Evolutionary conservation across 495 filamentous ascomycete species (phyloP).

Genomic region (Penicillium nucicola): DNA sequence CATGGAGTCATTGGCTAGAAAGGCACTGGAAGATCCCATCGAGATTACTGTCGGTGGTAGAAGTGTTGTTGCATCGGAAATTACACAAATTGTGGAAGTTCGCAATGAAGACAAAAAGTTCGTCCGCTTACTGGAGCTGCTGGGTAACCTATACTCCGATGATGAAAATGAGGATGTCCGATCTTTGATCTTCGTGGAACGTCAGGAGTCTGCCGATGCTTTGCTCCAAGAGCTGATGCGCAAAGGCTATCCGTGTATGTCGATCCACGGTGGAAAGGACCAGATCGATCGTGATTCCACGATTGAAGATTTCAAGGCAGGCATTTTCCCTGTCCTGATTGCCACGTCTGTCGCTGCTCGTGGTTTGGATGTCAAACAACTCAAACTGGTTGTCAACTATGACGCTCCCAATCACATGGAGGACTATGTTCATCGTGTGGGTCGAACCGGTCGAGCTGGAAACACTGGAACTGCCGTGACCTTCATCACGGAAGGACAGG

Average conservation of each 20-base stretch:
- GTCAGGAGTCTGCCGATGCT: constrained; percentile 89
- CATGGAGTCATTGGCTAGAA: constrained; percentile 88
- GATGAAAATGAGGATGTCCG: constrained; percentile 80
- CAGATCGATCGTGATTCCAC: constrained; percentile 93
- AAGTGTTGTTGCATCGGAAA: constrained; percentile 90
- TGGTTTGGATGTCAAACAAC: constrained; percentile 92
- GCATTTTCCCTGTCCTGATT: constrained; percentile 82
- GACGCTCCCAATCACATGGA: constrained; percentile 96
- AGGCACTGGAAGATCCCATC: constrained; percentile 78
- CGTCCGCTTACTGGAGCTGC: constrained; percentile 73
- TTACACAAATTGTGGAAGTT: constrained; percentile 91
- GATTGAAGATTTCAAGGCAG: constrained; percentile 92
- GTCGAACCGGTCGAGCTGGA: constrained; percentile 91
- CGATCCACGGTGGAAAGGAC: constrained; percentile 95
- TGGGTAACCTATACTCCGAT: constrained; percentile 81
- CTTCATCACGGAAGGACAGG: constrained; percentile 88
- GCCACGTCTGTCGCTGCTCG: constrained; percentile 96
- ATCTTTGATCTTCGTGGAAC: constrained; percentile 88
- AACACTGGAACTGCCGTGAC: constrained; percentile 94
- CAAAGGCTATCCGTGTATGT: constrained; percentile 91
- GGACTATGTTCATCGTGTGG: constrained; percentile 96
- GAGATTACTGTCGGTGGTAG: constrained; percentile 90
- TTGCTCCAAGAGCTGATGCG: constrained; percentile 77
- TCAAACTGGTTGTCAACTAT: constrained; percentile 96
- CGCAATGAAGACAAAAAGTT: constrained; percentile 82